phyloP scores from a whole-genome alignment of 257 asterid genomes.

The Solanum pimpinellifolium region DNA sequence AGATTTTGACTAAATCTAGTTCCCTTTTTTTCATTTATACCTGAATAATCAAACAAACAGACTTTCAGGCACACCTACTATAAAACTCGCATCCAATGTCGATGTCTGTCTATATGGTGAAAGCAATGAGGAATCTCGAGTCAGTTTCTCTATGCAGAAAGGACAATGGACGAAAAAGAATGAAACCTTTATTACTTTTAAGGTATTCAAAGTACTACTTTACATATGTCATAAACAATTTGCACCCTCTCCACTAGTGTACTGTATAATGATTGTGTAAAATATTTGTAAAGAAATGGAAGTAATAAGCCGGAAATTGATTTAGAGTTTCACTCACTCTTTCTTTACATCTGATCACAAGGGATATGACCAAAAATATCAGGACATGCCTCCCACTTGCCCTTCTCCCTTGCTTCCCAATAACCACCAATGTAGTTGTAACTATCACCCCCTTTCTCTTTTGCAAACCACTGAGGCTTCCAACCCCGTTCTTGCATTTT shows the following conservation, averaged over 20 bases:
- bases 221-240: neutral
- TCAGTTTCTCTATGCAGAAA: neutral
- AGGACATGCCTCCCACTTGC: constrained; percentile 76
- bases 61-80: neutral
- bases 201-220: neutral
- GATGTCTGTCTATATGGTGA: neutral
- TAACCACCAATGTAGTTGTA: constrained; percentile 72
- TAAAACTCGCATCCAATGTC: neutral
- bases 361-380: constrained; percentile 74
- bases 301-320: neutral
- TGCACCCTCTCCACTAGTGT: neutral
- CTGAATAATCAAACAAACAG: neutral
- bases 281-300: neutral
- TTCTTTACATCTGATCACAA: constrained; percentile 39
- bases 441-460: constrained; percentile 38
- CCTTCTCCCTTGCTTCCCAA: constrained; percentile 85
- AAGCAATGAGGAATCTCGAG: neutral
- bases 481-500: constrained; percentile 91
- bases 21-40: neutral
- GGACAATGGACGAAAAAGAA: neutral
- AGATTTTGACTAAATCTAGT: too few species aligned
- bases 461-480: constrained; percentile 79
- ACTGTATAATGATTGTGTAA: neutral
- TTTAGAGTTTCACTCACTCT: constrained; percentile 16
- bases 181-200: neutral